A percentile compares a stretch with the other conserved stretches of the same genome.
These are phyloP conservation scores for Clonostachys rhizophaga DNA, from an alignment of 2,329 filamentous ascomycete genomes.

Conservation along the genomic window DNA sequence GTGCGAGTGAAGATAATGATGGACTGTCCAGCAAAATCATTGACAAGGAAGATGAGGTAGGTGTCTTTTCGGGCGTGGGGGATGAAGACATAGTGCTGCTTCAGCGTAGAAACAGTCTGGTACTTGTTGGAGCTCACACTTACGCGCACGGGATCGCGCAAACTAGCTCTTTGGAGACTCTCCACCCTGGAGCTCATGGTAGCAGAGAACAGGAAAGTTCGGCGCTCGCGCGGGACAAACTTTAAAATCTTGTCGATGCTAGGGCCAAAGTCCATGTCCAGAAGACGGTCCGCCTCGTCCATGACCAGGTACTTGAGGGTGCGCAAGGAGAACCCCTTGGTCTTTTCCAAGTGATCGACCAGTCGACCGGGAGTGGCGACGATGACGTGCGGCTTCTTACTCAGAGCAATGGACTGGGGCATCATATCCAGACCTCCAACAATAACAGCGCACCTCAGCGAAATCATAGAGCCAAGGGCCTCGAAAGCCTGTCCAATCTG, in stretches of 20 bases:
- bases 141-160: constrained; percentile 79
- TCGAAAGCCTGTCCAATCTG: constrained; percentile 90
- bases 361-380: constrained; percentile 89
- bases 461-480: constrained; percentile 80
- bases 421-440: constrained; percentile 97
- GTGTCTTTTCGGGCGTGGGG: constrained; percentile 85
- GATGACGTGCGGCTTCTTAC: constrained; percentile 93
- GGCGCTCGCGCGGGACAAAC: constrained; percentile 71
- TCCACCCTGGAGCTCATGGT: constrained; percentile 95
- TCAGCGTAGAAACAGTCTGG: constrained; percentile 84
- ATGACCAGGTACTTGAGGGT: constrained; percentile 85
- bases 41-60: constrained; percentile 80
- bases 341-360: constrained; percentile 92
- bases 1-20: constrained; percentile 90
- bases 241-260: constrained; percentile 91
- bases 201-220: constrained; percentile 88
- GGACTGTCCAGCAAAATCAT: constrained; percentile 81
- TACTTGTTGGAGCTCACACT: constrained; percentile 80
- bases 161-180: constrained; percentile 81
- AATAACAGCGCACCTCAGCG: constrained; percentile 79
- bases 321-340: constrained; percentile 86
- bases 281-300: constrained; percentile 87
- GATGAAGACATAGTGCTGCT: constrained; percentile 83
- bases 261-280: constrained; percentile 92
- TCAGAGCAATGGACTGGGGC: constrained; percentile 80